Base-by-base conservation (phyloP, 129 eudicot species). In the Pulicaria dysenterica region DNA sequence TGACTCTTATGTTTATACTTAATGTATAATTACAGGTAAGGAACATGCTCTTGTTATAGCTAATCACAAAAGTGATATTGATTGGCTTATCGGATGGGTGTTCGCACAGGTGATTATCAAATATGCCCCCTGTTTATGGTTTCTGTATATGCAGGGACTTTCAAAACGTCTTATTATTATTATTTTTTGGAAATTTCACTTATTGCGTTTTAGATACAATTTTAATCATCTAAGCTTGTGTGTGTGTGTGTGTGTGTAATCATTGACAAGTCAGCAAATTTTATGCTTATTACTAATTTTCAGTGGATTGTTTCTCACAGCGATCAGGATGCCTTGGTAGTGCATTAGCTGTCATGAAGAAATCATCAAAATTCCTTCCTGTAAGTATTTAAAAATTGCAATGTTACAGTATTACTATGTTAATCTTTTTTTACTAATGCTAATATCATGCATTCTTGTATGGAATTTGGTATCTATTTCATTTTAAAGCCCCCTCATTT, bases 41-140 rank as follows among this genome's bases (percentile, higher is more conserved):
- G 98, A 93, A 62, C 98, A 90, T 70, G 96, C 98, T 63, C 92
- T 93, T 72, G 79, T 87, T 78, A 67, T 93, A 59, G 79, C 87
- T 62, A 93, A 93, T 77, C 98, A 93, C 81, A 89, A 69, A 76
- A 89, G 98, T 78, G 98, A 92, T 73, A 90, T 93, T 64, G 98
- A 93, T 78, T 93, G 98, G 98, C 96, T 93, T 62, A 87, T 93
- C 31, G 98, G 98, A 78, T 93, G 98, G 98, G 87, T 93, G 44
- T 80, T 90, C 64, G 98, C 95, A 53, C 92, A 93, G 96, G 98
- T 91, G 70, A 73, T 66, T 44, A 79, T 36, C 59, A 19, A 48
- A 75, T 40, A 44, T 70, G 34, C 53, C 58, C 54, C 31, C 37
- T 56, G 31, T 42, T 65, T 41, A 13, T 75, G 51, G 36, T 15